Base-by-base conservation (phyloP, 495 filamentous ascomycete genomes). In the Clohesyomyces aquaticus region DNA sequence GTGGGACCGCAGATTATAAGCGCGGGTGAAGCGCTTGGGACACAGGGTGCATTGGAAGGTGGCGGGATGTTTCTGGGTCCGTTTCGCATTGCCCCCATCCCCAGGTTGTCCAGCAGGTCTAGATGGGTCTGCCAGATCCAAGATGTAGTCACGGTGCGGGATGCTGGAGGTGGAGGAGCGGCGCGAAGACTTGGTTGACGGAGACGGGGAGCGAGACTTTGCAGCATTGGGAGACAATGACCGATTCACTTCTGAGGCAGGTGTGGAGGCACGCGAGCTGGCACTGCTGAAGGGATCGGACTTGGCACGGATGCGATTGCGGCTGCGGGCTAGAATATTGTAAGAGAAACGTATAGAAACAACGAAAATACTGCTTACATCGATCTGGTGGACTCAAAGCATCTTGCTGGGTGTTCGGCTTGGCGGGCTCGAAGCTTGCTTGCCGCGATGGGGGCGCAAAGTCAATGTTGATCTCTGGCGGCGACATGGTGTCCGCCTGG, bases 391-490 rank as follows among this genome's bases (percentile, higher is more conserved):
- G 93, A 55, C 87, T 93, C 62, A 98, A 75, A 21, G 91, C 90
- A 71, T 93, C 88, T 21, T 86, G 78, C 25, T 58, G 49, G 18
- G 35, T 14, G 14, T 47, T 73, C 53, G 86, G 71, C 0, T 89
- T 92, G 14, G 81, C 78, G 42, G 84, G 86, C 49, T 90, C 88
- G 67, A 95, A 91, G 52, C 82, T 87, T 22, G 79, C 83, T 68
- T 84, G 87, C 49, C 82, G 79, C 11, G 91, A 83, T 18, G 73
- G 69, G 22, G 93, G 93, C 4, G 93, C 94, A 74, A 91, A 91
- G 72, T 96, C 88, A 66, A 98, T 91, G 70, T 92, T 94, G 73
- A 98, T 97, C 43, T 91, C 89, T 0, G 91, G 91, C 32, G 91
- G 89, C 6, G 87, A 86, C 79, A 92, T 90, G 64, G 89, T 85